These are phyloP conservation scores for Aureobasidium sp. DNA, from an alignment of 2,329 filamentous ascomycete genomes.

Conservation along the genomic window DNA sequence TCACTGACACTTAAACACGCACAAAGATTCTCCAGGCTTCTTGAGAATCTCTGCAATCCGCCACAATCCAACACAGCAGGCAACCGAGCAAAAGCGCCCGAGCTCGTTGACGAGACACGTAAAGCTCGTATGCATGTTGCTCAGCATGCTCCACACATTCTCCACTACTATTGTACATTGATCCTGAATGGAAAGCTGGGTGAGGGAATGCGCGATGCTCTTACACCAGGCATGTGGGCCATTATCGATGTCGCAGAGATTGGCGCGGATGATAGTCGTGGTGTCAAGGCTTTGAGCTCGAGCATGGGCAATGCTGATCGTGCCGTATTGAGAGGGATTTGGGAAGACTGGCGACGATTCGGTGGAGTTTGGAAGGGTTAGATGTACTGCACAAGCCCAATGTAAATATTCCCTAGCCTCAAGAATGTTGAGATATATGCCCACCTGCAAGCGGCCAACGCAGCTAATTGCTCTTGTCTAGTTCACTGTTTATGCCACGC, in stretches of 20 bases:
- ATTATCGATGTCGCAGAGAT: slow-evolving; percentile 46
- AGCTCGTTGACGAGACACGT: slow-evolving; percentile 53
- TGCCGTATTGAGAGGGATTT: slow-evolving; percentile 47
- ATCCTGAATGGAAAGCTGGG: slow-evolving; percentile 45
- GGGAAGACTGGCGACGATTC: slow-evolving; percentile 42
- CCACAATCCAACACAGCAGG: slow-evolving; percentile 50
- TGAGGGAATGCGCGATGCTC: slow-evolving; percentile 46
- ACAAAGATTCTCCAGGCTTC: slow-evolving; percentile 46
- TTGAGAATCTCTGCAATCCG: slow-evolving; percentile 56
- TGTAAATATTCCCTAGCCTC: too few species aligned
- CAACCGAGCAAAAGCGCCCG: slow-evolving; percentile 27
- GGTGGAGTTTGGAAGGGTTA: slow-evolving; percentile 22
- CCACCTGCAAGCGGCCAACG: too few species aligned
- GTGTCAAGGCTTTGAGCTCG: slow-evolving; percentile 45
- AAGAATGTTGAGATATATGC: too few species aligned
- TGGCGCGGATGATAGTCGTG: slow-evolving; percentile 33
- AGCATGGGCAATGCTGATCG: slow-evolving; percentile 46
- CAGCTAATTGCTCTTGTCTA: too few species aligned
- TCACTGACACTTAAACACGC: slow-evolving; percentile 39
- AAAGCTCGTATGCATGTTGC: slow-evolving; percentile 52
- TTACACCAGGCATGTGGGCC: slow-evolving; percentile 47
- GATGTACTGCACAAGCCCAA: too few species aligned
- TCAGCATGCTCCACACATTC: slow-evolving; percentile 50
- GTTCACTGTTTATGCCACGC: too few species aligned
- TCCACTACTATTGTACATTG: slow-evolving; percentile 50